A percentile compares a stretch with the other conserved stretches of the same genome.
Conservation (phyloP, 331 rosid species). For the Quercus phellos region DNA sequence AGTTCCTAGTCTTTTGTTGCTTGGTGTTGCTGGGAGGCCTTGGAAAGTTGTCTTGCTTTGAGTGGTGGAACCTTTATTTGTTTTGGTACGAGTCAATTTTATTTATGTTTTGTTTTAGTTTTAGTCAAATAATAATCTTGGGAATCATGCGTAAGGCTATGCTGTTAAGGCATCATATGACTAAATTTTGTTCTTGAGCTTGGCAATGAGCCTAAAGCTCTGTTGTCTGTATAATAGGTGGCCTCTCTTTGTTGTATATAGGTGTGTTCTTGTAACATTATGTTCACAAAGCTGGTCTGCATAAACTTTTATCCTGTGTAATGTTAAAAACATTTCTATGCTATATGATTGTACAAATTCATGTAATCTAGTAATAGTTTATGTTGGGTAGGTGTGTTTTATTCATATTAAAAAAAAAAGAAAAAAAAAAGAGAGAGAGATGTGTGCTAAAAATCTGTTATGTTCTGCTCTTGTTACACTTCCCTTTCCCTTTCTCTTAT, state of each 20-base stretch:
- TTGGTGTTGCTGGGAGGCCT: slow-evolving; percentile 16
- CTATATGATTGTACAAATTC: background rate
- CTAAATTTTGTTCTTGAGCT: slow-evolving; percentile 24
- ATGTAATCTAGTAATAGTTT: background rate
- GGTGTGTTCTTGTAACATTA: slow-evolving; percentile 30
- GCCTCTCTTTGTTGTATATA: slow-evolving; percentile 41
- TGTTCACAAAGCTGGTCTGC: background rate
- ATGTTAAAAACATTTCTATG: background rate
- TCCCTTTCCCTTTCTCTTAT: background rate
- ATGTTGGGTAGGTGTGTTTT: background rate
- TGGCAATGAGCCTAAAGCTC: slow-evolving; percentile 33
- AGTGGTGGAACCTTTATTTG: slow-evolving; percentile 23
- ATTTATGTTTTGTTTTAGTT: slow-evolving; percentile 8
- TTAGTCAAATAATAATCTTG: slow-evolving; percentile 9
- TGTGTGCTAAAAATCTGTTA: background rate
- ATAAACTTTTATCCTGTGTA: background rate
- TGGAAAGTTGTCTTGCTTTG: slow-evolving; percentile 36
- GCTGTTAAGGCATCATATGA: slow-evolving; percentile 28
- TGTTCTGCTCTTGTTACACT: background rate
- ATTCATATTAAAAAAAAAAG: too few species aligned
- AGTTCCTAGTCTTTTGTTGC: slow-evolving; percentile 22
- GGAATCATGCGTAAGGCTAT: slow-evolving; percentile 27
- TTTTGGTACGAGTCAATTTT: background rate
- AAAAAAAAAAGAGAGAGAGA: too few species aligned
- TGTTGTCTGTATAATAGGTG: slow-evolving; percentile 1